phyloP scores from a whole-genome alignment of 1,139 yeast genomes.

The Saccharomycopsis hybrid region DNA sequence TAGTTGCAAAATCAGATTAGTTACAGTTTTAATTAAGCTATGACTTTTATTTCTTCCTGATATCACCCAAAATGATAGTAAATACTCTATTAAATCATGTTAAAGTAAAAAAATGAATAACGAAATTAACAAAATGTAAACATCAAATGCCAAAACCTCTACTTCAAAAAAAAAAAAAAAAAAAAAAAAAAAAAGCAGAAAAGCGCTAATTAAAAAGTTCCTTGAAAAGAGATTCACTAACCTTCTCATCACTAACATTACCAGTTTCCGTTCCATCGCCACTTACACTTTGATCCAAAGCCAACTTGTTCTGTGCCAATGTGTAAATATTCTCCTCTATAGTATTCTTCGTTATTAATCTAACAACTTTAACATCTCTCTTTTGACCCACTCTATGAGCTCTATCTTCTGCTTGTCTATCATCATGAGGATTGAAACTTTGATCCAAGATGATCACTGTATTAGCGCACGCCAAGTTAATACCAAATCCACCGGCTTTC shows the following conservation, averaged over 20 bases:
- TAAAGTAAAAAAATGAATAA: no score
- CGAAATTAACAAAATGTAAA: no score
- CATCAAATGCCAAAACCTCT: no score
- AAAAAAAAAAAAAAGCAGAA: no score
- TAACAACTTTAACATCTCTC: conserved; percentile 73
- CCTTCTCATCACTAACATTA: conserved; percentile 27
- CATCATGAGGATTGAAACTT: conserved; percentile 97
- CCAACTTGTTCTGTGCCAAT: conserved; percentile 85
- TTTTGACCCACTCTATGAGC: conserved; percentile 98
- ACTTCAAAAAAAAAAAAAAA: no score
- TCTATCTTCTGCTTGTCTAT: conserved; percentile 96
- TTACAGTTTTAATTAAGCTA: no score
- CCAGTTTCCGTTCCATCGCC: conserved; percentile 18
- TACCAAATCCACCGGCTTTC: conserved; percentile 98
- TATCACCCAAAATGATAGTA: no score
- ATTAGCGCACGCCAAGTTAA: conserved; percentile 92
- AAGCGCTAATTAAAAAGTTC: no score
- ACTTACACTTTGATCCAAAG: conserved; percentile 69
- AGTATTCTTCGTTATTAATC: conserved; percentile 67
- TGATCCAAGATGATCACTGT: conserved; percentile 88
- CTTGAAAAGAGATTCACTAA: conserved; percentile 10
- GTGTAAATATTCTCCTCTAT: conserved; percentile 86
- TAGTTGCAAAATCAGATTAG: no score
- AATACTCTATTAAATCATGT: no score
- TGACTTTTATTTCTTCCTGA: no score